A percentile compares a stretch with the other conserved stretches of the same genome.
These are phyloP conservation scores for Calonectria pteridis DNA, from an alignment of 2,329 filamentous ascomycete species.

Conservation along the genomic window DNA sequence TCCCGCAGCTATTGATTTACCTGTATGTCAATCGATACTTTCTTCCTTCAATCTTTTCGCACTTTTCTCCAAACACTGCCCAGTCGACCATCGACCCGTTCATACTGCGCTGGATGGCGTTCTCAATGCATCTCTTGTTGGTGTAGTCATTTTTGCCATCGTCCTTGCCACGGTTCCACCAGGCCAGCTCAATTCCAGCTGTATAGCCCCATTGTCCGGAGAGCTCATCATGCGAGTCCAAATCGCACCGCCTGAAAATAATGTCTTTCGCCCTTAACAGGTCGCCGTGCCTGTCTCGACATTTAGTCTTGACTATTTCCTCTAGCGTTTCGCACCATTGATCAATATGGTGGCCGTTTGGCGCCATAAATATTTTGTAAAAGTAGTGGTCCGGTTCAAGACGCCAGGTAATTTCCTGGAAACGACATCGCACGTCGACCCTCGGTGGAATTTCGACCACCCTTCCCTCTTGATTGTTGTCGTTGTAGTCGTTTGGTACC, in stretches of 20 bases:
- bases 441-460: background rate
- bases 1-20: background rate
- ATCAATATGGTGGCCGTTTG: background rate
- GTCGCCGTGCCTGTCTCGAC: background rate
- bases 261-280: background rate
- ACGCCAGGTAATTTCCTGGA: background rate
- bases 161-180: background rate
- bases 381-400: background rate
- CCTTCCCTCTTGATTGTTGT: background rate
- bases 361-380: constrained; percentile 14
- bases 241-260: constrained; percentile 10
- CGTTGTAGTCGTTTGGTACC: background rate
- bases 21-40: background rate
- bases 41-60: background rate
- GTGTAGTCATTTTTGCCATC: background rate
- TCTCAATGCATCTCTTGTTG: background rate
- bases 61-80: background rate
- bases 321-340: constrained; percentile 1
- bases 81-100: background rate
- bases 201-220: background rate
- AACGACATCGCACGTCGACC: constrained; percentile 8
- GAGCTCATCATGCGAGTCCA: constrained; percentile 14
- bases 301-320: background rate
- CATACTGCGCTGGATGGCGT: background rate
- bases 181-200: background rate